Base-by-base conservation (phyloP, 2,329 filamentous ascomycete genomes). In the Grosmannia serpens region DNA sequence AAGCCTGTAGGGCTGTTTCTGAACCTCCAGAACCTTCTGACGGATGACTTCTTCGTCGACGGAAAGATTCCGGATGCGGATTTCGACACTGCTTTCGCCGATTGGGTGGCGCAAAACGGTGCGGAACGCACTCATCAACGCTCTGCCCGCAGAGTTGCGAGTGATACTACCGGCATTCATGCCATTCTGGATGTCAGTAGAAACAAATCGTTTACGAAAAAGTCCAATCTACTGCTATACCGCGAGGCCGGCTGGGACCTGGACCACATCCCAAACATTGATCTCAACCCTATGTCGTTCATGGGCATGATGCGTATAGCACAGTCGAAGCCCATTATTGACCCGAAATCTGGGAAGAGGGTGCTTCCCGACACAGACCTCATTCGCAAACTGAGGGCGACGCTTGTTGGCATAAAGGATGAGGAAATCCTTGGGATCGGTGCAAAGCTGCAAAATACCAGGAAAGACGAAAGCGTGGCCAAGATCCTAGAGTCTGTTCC, bases 181-280 rank as follows among this genome's bases (percentile, higher is more conserved):
- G 59, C 53, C 20, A 4, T 67, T 5, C 44, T 67, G n/a, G 56
- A 62, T 26, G 27, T 60, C 15, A 52, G 58, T 1, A 4, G n/a
- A 3, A 70, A 69, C 41, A 35, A n/a, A 2, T 65, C 67, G 35
- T 75, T 73, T 65, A 70, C 65, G 29, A 62, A 59, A 1, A 73
- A 70, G 56, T 70, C 73, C 0, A 59, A 64, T n/a, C 57, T 74
- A 6, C 31, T 66, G 7, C 29, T 67, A 0, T 72, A 66, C 50
- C 65, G 64, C 5, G 63, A 66, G 9, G 69, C 70, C 8, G 63
- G 66, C 8, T 76, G 71, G 72, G 63, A 71, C 31, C 44, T 65
- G 9, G 67, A 72, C 9, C 65, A 65, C 6, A 71, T 76, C 11
- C 69, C 71, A 0, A 70, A 74, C 46, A 60, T 62, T 0, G 67